Evolutionary conservation across 257 asterid genomes (phyloP).

Genomic region (Oldenlandia corymbosa): DNA sequence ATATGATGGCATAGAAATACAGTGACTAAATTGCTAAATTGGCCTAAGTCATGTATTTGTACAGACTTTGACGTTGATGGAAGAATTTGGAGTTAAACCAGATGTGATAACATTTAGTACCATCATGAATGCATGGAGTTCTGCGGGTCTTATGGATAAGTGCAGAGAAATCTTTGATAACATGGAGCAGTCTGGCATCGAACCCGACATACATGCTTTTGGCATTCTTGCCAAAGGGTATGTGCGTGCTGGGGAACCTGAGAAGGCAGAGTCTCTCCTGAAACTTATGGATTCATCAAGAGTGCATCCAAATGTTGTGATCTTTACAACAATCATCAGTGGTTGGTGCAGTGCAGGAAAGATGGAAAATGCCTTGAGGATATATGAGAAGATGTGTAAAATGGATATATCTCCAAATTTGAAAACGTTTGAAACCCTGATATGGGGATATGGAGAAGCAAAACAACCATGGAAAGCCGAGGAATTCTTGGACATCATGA

Average conservation of each 20-base stretch:
- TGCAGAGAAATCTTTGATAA: slow-evolving; percentile 73
- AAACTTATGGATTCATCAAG: slow-evolving; percentile 41
- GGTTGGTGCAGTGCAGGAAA: slow-evolving; percentile 92
- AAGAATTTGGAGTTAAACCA: slow-evolving; percentile 76
- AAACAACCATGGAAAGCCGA: slow-evolving; percentile 89
- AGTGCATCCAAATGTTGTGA: slow-evolving; percentile 70
- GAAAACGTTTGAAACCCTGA: slow-evolving; percentile 79
- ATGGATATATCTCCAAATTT: slow-evolving; percentile 64
- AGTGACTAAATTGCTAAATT: not conserved
- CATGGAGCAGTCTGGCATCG: slow-evolving; percentile 62
- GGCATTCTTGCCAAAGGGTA: slow-evolving; percentile 97
- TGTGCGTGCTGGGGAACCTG: slow-evolving; percentile 74
- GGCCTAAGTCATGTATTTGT: slow-evolving; percentile 12
- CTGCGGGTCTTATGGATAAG: slow-evolving; percentile 71
- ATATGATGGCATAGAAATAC: not conserved
- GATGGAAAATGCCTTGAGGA: slow-evolving; percentile 61
- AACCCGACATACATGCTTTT: slow-evolving; percentile 73
- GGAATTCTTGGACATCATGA: slow-evolving; percentile 63
- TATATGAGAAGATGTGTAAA: slow-evolving; percentile 54
- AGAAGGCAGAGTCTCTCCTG: slow-evolving; percentile 62
- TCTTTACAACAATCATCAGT: slow-evolving; percentile 87
- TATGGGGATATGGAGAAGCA: slow-evolving; percentile 95
- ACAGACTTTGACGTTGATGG: slow-evolving; percentile 69
- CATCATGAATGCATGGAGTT: slow-evolving; percentile 93
- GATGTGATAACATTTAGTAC: slow-evolving; percentile 89